Evolutionary conservation across 805 yeast species (phyloP).

Genomic region (Candida cerambycidarum): DNA sequence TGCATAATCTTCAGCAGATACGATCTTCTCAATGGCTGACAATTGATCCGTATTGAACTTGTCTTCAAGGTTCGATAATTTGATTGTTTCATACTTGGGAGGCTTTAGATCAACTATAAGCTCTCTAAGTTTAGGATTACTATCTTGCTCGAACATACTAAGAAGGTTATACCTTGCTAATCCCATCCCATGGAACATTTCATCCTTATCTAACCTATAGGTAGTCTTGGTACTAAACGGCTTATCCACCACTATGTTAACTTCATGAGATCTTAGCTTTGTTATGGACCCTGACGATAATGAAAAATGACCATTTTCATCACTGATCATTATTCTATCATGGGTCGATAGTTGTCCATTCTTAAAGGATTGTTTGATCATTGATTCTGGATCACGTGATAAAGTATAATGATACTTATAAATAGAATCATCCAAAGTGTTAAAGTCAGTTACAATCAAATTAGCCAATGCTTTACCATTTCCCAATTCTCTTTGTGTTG

Average conservation of each 20-base stretch:
- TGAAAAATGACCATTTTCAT: slow-evolving; percentile 75
- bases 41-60: slow-evolving; percentile 70
- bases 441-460: slow-evolving; percentile 38
- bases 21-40: slow-evolving; percentile 62
- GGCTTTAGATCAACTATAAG: slow-evolving; percentile 53
- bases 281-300: slow-evolving; percentile 62
- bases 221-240: slow-evolving; percentile 33
- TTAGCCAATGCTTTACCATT: slow-evolving; percentile 61
- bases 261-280: slow-evolving; percentile 37
- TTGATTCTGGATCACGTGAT: slow-evolving; percentile 28
- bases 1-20: slow-evolving; percentile 71
- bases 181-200: slow-evolving; percentile 70
- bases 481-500: slow-evolving; percentile 56
- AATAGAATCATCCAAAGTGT: slow-evolving; percentile 19
- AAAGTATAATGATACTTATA: slow-evolving; percentile 50
- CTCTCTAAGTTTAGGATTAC: slow-evolving; percentile 45
- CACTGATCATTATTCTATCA: slow-evolving; percentile 75
- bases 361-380: slow-evolving; percentile 20
- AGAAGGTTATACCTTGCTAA: slow-evolving; percentile 74
- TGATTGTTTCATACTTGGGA: slow-evolving; percentile 44
- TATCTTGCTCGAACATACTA: slow-evolving; percentile 57
- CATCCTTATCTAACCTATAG: slow-evolving; percentile 80
- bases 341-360: slow-evolving; percentile 50
- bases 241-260: slow-evolving; percentile 55
- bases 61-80: slow-evolving; percentile 9